A percentile compares a stretch with the other conserved stretches of the same genome.
Evolutionary conservation across 208 protist species (phyloP).

Genomic region (Trichomonas vaginalis): DNA sequence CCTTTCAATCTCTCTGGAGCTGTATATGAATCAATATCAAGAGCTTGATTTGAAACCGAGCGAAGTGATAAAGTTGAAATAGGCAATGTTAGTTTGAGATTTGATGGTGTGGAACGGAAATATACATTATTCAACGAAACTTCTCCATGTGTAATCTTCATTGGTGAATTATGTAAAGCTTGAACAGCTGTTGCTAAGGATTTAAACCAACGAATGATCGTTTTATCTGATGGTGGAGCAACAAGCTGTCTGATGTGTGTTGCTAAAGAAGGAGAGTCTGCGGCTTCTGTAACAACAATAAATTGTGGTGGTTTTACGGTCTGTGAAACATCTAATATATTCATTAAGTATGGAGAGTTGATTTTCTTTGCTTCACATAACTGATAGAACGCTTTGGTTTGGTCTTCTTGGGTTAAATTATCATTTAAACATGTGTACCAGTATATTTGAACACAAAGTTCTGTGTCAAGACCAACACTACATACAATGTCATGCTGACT

Average conservation of each 20-base stretch:
- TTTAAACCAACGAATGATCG: not conserved
- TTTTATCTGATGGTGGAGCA: not conserved
- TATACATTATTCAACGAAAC: not conserved
- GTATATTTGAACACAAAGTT: not conserved
- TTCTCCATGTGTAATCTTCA: not conserved
- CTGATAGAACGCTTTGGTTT: not conserved
- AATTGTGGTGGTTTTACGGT: not conserved
- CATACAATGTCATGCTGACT: not conserved
- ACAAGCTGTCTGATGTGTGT: not conserved
- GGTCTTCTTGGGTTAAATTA: not conserved
- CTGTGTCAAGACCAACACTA: not conserved
- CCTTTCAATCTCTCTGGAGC: not conserved
- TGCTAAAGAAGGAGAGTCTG: not conserved
- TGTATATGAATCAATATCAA: not conserved
- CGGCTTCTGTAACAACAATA: not conserved
- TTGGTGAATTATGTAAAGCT: not conserved
- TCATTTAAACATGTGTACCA: not conserved
- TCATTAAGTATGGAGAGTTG: not conserved
- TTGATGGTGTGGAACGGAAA: not conserved
- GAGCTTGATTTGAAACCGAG: not conserved
- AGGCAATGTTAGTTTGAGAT: not conserved
- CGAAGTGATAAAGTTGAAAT: not conserved
- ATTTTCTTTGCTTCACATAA: not conserved
- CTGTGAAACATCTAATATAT: not conserved
- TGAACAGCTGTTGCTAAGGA: not conserved